Evolutionary conservation across 2,329 filamentous ascomycete species (phyloP).

Genomic region (Pseudopithomyces maydicus): DNA sequence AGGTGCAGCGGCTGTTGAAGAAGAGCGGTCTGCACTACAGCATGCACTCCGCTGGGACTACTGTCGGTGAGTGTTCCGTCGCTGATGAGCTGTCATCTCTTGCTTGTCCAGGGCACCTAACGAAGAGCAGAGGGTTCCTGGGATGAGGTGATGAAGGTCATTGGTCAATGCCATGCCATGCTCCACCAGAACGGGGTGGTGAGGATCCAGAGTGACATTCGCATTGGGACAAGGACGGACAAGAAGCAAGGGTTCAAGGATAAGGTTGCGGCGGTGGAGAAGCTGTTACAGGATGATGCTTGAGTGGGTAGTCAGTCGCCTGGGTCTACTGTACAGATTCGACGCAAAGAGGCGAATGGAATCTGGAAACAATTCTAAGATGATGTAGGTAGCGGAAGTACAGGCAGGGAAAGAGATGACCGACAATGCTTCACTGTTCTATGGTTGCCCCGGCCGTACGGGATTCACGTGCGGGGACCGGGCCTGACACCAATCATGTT

Average conservation of each 20-base stretch:
- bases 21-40: conserved; percentile 79
- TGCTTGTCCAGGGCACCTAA: background rate
- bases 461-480: background rate
- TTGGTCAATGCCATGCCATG: conserved; percentile 47
- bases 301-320: background rate
- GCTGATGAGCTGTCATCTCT: conserved; percentile 16
- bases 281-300: conserved; percentile 51
- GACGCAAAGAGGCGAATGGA: background rate
- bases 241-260: conserved; percentile 82
- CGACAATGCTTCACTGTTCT: background rate
- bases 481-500: background rate
- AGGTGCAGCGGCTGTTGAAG: conserved; percentile 83
- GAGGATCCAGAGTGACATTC: conserved; percentile 86
- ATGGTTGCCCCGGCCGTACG: background rate
- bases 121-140: conserved; percentile 76
- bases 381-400: background rate
- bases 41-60: conserved; percentile 95
- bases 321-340: background rate
- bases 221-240: conserved; percentile 83
- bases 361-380: background rate
- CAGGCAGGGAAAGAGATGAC: background rate
- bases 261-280: conserved; percentile 70
- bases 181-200: conserved; percentile 46
- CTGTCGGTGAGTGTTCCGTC: conserved; percentile 65
- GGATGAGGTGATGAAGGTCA: conserved; percentile 77